Evolutionary conservation across 2,329 filamentous ascomycete species (phyloP).

Genomic region (Xenoacremonium recifei): DNA sequence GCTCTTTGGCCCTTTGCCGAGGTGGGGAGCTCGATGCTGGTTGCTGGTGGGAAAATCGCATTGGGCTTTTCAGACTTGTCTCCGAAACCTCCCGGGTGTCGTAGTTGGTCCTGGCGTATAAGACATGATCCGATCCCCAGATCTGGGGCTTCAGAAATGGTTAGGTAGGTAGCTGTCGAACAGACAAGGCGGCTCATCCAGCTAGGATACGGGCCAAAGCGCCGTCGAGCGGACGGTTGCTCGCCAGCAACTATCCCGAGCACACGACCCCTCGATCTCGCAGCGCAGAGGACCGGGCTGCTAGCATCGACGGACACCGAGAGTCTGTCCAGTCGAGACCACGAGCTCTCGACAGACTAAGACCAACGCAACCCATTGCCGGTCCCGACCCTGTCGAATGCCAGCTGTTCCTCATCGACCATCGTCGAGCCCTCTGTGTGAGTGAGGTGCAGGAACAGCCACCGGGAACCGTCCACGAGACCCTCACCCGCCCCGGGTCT

Average conservation of each 20-base stretch:
- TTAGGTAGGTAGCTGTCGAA: not conserved
- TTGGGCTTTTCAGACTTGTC: not conserved
- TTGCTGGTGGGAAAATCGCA: too few relatives aligned
- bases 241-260: not conserved
- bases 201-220: not conserved
- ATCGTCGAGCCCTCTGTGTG: not conserved
- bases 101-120: not conserved
- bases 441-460: conserved; percentile 27
- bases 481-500: conserved; percentile 22
- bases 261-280: not conserved
- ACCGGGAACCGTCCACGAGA: conserved; percentile 25
- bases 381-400: conserved; percentile 5
- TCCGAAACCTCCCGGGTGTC: conserved; percentile 1
- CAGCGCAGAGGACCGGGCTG: too few relatives aligned
- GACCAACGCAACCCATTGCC: too few relatives aligned
- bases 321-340: too few relatives aligned
- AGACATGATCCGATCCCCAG: not conserved
- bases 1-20: conserved; percentile 15
- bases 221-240: too few relatives aligned
- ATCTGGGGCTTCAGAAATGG: not conserved
- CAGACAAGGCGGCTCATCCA: not conserved
- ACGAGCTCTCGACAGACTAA: too few relatives aligned
- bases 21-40: conserved; percentile 12
- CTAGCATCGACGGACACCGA: too few relatives aligned
- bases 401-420: conserved; percentile 1